Conservation (phyloP, 2,329 filamentous ascomycete species). For the Ophiocordyceps sinensis region DNA sequence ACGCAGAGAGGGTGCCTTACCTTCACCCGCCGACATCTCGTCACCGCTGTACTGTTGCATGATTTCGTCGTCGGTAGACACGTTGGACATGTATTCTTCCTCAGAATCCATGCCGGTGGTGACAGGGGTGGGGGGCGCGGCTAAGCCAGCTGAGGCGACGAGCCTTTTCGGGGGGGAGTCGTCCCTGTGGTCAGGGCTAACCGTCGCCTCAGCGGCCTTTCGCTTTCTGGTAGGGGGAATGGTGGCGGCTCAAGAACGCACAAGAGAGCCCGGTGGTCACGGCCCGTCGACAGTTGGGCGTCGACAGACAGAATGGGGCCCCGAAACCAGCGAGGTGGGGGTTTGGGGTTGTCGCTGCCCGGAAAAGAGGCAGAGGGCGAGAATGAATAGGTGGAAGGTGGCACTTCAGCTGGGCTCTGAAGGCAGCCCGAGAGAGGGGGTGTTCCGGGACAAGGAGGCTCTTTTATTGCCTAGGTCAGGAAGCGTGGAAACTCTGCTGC, state of each 20-base stretch:
- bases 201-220: constrained; percentile 52
- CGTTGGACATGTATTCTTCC: constrained; percentile 78
- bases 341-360: not conserved
- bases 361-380: too few relatives aligned
- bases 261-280: not conserved
- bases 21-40: constrained; percentile 40
- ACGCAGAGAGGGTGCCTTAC: constrained; percentile 10
- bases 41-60: constrained; percentile 69
- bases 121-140: constrained; percentile 39
- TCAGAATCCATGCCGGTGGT: constrained; percentile 77
- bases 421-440: too few relatives aligned
- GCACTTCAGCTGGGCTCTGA: too few relatives aligned
- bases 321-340: not conserved
- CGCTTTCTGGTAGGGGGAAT: constrained; percentile 50
- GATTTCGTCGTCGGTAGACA: constrained; percentile 61
- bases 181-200: constrained; percentile 29
- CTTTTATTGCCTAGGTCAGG: too few relatives aligned
- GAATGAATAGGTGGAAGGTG: too few relatives aligned
- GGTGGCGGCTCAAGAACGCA: constrained; percentile 22
- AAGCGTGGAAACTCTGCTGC: not conserved
- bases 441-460: too few relatives aligned
- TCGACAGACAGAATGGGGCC: not conserved
- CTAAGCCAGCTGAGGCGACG: constrained; percentile 41
- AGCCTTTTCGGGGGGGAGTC: constrained; percentile 35
- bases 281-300: constrained; percentile 3